Evolutionary conservation across 2,329 filamentous ascomycete genomes (phyloP).

Genomic region (Orbilia javanica): DNA sequence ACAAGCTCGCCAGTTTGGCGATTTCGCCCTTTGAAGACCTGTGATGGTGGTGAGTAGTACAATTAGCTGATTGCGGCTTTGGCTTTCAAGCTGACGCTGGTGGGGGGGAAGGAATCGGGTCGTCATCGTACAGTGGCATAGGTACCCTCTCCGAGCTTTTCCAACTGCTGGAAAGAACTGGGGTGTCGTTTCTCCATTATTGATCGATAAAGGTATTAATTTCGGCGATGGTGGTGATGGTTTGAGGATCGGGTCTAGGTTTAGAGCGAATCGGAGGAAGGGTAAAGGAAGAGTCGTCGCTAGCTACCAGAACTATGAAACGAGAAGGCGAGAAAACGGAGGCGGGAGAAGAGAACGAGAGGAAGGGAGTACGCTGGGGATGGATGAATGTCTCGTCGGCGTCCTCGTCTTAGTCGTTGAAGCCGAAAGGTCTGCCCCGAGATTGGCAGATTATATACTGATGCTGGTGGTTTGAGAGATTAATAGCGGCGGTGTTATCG

Average conservation of each 20-base stretch:
- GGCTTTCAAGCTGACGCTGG: background rate
- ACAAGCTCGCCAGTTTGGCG: constrained; percentile 96
- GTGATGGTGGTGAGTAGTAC: constrained; percentile 28
- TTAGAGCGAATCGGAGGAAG: constrained; percentile 26
- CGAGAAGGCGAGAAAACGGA: constrained; percentile 7
- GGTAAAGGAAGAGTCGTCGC: constrained; percentile 10
- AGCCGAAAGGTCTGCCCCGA: constrained; percentile 8
- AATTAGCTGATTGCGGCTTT: constrained; percentile 10
- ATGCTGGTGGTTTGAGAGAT: background rate
- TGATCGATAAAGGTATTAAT: background rate
- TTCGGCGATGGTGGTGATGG: background rate
- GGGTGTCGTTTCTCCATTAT: constrained; percentile 80
- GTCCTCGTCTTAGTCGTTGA: background rate
- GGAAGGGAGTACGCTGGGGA: background rate
- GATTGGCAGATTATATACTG: background rate
- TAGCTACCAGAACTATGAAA: constrained; percentile 37
- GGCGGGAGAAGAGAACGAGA: constrained; percentile 14
- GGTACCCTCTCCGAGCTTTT: constrained; percentile 97
- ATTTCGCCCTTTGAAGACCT: constrained; percentile 99
- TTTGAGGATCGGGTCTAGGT: background rate
- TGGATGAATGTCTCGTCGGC: background rate
- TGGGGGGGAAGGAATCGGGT: background rate
- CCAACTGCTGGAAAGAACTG: constrained; percentile 98
- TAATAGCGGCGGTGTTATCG: constrained; percentile 15
- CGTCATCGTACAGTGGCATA: constrained; percentile 85